Evolutionary conservation across 1,284 basidiomycete species (phyloP), one percentile per base, ranked within the genome.

Genomic region (Stygiomarasmius scandens): DNA sequence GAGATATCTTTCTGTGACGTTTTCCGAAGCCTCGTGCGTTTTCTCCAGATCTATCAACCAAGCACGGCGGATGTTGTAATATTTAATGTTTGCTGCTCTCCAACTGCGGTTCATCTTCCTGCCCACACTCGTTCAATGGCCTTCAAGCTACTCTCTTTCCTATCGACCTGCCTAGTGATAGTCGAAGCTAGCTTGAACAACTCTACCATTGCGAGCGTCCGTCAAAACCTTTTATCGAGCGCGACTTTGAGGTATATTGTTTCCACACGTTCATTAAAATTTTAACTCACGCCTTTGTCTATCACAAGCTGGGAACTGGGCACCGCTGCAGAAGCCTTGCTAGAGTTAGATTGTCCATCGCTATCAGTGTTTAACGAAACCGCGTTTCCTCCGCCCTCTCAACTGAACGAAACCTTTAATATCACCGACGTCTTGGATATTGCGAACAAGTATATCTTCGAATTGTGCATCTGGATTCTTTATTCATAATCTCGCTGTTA

Each of bases 301-400:
- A n/a, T 25, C 19, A 14, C 12, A 3, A 45, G 85, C 62, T 91
- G 90, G 90, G 89, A 92, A 66, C 73, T 87, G 52, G 90, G 89
- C 4, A 85, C 86, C 12, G 78, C 82, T 49, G 72, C 84, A 10
- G 77, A 90, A 68, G 85, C 89, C 8, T 69, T 89, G 43, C 75
- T 83, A 27, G 89, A 92, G 70, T 73, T 81, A 47, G 78, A 79
- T 24, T 82, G 82, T 71, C 81, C 83, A 2, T 62, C 71, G 2
- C 67, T 85, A 36, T 84, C 84, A 8, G 83, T 89, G 25, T 89
- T 87, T 63, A 72, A 68, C 51, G 58, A 59, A 41, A 69, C 56
- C 38, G 74, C 69, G 10, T 75, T 74, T 54, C 77, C 66, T 62
- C 72, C 69, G 66, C 77, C 77, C 32, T 57, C 64, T 44, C 67